Evolutionary conservation across 306 rosid genomes (phyloP).

Genomic region (Medicago arabica): DNA sequence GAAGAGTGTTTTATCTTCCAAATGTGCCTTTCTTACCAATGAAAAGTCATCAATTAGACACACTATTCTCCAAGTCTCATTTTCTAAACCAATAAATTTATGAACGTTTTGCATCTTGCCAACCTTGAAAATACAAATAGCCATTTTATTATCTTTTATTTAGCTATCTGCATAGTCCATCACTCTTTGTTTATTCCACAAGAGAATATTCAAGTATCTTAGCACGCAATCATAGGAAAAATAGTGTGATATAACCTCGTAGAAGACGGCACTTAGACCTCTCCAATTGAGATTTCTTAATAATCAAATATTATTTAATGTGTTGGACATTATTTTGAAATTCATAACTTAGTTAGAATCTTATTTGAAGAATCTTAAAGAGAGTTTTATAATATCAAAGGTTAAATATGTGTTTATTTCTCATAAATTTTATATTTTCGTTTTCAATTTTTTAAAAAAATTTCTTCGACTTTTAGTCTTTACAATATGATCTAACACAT

Average conservation of each 20-base stretch:
- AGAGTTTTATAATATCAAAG: background rate
- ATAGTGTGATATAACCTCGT: background rate
- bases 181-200: background rate
- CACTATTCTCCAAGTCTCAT: conserved; percentile 44
- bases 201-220: conserved; percentile 39
- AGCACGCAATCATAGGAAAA: background rate
- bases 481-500: too few species aligned
- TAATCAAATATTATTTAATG: background rate
- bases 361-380: background rate
- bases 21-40: conserved; percentile 28
- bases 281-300: background rate
- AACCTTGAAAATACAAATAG: conserved; percentile 19
- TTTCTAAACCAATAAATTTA: background rate
- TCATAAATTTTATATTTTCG: too few species aligned
- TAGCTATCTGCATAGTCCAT: background rate
- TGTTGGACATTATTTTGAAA: background rate
- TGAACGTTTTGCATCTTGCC: background rate
- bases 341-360: background rate
- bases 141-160: background rate
- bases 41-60: conserved; percentile 31
- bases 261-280: background rate
- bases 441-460: too few species aligned
- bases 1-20: background rate
- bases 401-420: too few species aligned
- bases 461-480: too few species aligned